These are phyloP conservation scores for Picea sitchensis DNA, from an alignment of 75 land plant genomes.

Conservation along the genomic window DNA sequence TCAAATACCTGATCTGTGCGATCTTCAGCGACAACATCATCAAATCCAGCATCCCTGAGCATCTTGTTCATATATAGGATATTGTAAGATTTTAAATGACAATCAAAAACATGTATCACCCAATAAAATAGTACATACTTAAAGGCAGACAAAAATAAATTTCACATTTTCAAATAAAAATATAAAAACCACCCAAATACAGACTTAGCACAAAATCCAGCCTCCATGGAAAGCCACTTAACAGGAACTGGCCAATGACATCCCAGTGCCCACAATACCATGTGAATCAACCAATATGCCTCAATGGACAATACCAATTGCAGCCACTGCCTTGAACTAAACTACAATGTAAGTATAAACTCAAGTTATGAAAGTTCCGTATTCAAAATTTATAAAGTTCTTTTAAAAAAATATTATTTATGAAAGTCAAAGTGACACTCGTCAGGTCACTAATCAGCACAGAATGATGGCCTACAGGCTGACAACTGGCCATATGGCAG, in stretches of 20 bases:
- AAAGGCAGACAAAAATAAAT: not conserved
- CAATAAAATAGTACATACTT: not conserved
- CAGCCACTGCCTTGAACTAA: too few species aligned
- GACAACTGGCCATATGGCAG: too few species aligned
- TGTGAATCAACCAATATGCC: not conserved
- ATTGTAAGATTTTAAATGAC: not conserved
- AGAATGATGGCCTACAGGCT: too few species aligned
- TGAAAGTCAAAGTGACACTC: too few species aligned
- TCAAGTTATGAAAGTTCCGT: too few species aligned
- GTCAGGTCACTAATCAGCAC: too few species aligned
- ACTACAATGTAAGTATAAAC: too few species aligned
- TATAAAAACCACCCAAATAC: not conserved
- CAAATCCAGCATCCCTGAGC: slow-evolving; percentile 86
- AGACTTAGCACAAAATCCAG: not conserved
- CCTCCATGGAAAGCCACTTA: not conserved
- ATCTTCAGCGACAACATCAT: slow-evolving; percentile 83
- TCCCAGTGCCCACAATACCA: not conserved
- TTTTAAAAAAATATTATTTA: too few species aligned
- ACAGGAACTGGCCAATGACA: not conserved
- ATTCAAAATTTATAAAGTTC: too few species aligned
- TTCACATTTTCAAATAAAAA: not conserved
- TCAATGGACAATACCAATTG: too few species aligned
- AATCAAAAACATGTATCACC: not conserved
- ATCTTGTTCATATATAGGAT: slow-evolving; percentile 40
- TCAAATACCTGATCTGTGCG: slow-evolving; percentile 80